These are phyloP conservation scores for Fusarium anguioides DNA, from an alignment of 2,329 filamentous ascomycete species.

Conservation along the genomic window DNA sequence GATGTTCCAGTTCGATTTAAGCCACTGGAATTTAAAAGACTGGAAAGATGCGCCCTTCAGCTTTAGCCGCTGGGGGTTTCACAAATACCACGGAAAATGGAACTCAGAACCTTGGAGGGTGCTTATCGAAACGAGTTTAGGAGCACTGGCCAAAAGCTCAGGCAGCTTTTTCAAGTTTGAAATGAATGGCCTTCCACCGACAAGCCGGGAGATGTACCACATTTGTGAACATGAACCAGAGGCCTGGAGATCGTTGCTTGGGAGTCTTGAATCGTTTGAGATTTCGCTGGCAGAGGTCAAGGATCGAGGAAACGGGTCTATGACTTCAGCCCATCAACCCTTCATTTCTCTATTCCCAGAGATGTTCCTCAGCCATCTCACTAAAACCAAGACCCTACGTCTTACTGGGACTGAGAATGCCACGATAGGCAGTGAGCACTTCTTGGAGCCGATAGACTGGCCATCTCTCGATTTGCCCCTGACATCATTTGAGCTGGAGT, in stretches of 20 bases:
- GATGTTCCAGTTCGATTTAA: background rate
- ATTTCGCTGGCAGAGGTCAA: background rate
- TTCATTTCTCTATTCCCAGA: background rate
- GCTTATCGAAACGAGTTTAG: background rate
- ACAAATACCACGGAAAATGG: background rate
- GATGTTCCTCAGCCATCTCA: background rate
- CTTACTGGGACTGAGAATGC: background rate
- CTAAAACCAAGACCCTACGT: background rate
- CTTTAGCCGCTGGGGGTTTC: background rate
- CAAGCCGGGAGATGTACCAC: background rate
- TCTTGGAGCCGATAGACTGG: slow-evolving; percentile 11
- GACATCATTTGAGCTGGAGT: background rate
- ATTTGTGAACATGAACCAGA: background rate
- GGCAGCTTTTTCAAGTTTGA: background rate
- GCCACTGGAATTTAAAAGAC: background rate
- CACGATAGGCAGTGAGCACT: background rate
- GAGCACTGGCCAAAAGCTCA: background rate
- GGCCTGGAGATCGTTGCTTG: background rate
- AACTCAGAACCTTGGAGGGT: slow-evolving; percentile 1
- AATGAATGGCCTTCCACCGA: background rate
- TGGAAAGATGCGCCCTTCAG: background rate
- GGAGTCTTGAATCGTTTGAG: background rate
- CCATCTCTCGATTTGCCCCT: background rate
- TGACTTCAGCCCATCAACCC: background rate
- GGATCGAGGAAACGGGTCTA: background rate